Percentiles rank a stretch among this genome's conserved stretches.
Evolutionary conservation across 306 rosid genomes (phyloP).

Genomic region (Pyrus pyrifolia): DNA sequence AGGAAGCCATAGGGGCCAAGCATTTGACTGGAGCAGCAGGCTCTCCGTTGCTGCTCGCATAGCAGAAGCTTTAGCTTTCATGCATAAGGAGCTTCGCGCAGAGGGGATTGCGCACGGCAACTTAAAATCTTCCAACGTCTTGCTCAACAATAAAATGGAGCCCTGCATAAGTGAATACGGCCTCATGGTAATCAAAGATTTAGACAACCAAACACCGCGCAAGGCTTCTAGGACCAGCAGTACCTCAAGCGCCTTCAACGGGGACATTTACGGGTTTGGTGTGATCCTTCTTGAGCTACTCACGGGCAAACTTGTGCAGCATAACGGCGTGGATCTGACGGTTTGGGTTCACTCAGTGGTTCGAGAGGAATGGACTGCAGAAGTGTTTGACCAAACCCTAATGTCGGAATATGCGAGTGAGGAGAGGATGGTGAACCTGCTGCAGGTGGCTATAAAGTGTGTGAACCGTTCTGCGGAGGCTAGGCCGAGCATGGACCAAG

Average conservation of each 20-base stretch:
- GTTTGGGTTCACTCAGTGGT: conserved; percentile 82
- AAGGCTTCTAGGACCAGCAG: conserved; percentile 5
- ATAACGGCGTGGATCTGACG: conserved; percentile 52
- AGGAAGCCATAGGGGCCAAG: conserved; percentile 34
- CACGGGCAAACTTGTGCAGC: conserved; percentile 59
- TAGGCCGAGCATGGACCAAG: conserved; percentile 73
- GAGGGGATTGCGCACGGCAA: conserved; percentile 67
- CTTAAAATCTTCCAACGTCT: conserved; percentile 72
- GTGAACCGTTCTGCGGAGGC: conserved; percentile 41
- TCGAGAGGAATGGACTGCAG: conserved; percentile 86
- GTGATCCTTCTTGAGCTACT: conserved; percentile 80
- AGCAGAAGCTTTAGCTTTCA: conserved; percentile 63
- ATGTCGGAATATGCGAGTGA: conserved; percentile 61
- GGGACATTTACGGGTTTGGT: conserved; percentile 65
- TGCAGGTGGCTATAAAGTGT: conserved; percentile 74
- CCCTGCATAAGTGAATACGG: conserved; percentile 77
- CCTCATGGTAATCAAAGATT: conserved; percentile 26
- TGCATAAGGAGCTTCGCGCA: conserved; percentile 53
- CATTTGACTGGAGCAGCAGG: conserved; percentile 65
- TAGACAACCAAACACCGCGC: conserved; percentile 11
- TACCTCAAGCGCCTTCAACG: conserved; percentile 23
- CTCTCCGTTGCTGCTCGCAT: conserved; percentile 44
- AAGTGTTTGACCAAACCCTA: conserved; percentile 61
- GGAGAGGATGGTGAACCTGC: conserved; percentile 76
- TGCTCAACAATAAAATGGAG: conserved; percentile 62